Percentiles rank a stretch among this genome's conserved stretches.
Evolutionary conservation across 306 rosid genomes (phyloP).

Genomic region (Macrotyloma uniflorum): DNA sequence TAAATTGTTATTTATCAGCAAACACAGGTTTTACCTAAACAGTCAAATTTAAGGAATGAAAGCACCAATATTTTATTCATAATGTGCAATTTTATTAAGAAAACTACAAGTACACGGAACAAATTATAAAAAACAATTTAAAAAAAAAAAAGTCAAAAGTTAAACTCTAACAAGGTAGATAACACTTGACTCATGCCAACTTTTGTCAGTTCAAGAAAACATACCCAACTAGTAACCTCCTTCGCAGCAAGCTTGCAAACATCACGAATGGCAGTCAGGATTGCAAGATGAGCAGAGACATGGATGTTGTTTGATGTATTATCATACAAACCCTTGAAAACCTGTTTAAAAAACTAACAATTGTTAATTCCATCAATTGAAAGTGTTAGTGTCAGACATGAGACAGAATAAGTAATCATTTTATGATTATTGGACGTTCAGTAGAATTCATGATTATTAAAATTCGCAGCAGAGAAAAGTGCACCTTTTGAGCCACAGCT

Average conservation of each 20-base stretch:
- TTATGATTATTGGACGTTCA: neutral
- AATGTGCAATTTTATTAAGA: slow-evolving; percentile 7
- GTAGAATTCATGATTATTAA: slow-evolving; percentile 7
- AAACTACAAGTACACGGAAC: neutral
- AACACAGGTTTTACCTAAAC: slow-evolving; percentile 14
- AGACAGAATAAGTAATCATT: slow-evolving; percentile 22
- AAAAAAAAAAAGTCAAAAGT: neutral
- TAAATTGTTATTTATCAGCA: neutral
- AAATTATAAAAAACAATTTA: neutral
- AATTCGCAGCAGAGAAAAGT: neutral
- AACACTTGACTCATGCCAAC: neutral
- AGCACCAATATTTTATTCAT: slow-evolving; percentile 10
- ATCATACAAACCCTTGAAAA: slow-evolving; percentile 85
- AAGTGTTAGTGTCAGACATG: slow-evolving; percentile 20
- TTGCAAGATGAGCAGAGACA: slow-evolving; percentile 78
- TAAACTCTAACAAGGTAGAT: neutral
- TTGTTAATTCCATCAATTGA: slow-evolving; percentile 13
- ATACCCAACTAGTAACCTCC: slow-evolving; percentile 98
- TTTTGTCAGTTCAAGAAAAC: slow-evolving; percentile 33
- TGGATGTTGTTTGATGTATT: slow-evolving; percentile 76
- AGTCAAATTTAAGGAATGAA: slow-evolving; percentile 13
- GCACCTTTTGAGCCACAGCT: slow-evolving; percentile 98
- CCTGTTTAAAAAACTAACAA: slow-evolving; percentile 48
- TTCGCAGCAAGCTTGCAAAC: slow-evolving; percentile 99
- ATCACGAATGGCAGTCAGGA: slow-evolving; percentile 92